Evolutionary conservation across 768 basidiomycete genomes (phyloP), one percentile per base, ranked within the genome.

Genomic region (Calvatia gigantea): DNA sequence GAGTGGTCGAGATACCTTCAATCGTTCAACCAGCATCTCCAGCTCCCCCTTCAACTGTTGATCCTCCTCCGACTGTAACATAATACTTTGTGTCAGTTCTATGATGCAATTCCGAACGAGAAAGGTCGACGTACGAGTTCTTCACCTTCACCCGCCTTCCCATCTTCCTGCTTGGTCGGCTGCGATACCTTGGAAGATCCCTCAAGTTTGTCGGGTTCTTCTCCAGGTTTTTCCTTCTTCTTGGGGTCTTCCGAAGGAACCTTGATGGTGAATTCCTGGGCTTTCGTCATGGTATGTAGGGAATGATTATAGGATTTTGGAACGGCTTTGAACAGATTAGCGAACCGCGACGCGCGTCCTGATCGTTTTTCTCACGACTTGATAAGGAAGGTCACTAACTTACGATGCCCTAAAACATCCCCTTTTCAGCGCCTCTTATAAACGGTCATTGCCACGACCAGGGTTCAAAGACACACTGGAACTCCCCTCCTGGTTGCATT

Each of bases 1-100:
- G 49, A 29, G 19, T 25, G 19, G 14, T 12, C n/a, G 19, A 35
- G 58, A 54, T 63, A 94, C 96, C 79, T 91, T 91, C 52, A 99
- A 69, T 41, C 97, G 84, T 68, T 98, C 94, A 27, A 96, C 85
- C 23, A 98, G 82, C 94, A 99, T 94, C 69, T 98, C 97, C 19
- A 99, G 79, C 72, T 99, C 95, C 56, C 84, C 87, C 73, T 91
- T 91, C 57, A 99, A 83, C 66, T 94, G 91, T 29, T 85, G 76
- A 71, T 99, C 97, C 73, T 98, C 97, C 67, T 99, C 97, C 25
- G 91, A 94, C 94, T 95, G 55, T 6, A 54, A 45, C 5, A 17
- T 1, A 45, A 25, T 23, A 44, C n/a, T 46, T 53, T 31, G 51
- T 62, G 48, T 43, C 19, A 60, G 50, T n/a, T 32, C 2, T 35